phyloP scores from a whole-genome alignment of 2,329 filamentous ascomycete genomes.

The Plectosphaerella plurivora region DNA sequence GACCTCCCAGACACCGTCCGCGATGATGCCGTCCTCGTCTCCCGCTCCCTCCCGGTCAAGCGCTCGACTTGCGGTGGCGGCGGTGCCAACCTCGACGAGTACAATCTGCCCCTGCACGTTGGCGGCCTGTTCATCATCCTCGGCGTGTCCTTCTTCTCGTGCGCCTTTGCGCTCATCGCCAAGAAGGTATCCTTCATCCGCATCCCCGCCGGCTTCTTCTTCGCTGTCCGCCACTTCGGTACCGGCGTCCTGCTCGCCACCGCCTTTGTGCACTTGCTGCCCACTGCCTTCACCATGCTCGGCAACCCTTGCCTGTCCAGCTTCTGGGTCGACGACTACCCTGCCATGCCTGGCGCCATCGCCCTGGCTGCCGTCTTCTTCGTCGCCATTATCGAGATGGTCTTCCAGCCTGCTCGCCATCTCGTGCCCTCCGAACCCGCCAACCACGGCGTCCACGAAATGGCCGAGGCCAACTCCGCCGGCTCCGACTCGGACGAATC shows the following conservation, averaged over 20 bases:
- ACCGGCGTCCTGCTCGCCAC: conserved; percentile 73
- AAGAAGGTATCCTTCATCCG: conserved; percentile 44
- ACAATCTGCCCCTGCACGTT: conserved; percentile 55
- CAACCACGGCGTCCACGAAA: neutral
- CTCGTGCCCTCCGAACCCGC: conserved; percentile 4
- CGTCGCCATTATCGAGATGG: conserved; percentile 78
- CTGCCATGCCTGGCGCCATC: conserved; percentile 74
- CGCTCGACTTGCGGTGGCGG: conserved; percentile 18
- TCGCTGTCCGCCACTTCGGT: conserved; percentile 63
- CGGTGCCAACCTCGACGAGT: conserved; percentile 28
- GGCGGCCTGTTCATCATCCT: conserved; percentile 50
- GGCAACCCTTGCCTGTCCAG: conserved; percentile 63
- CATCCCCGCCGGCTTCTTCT: conserved; percentile 52
- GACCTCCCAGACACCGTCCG: neutral
- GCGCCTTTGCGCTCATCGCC: conserved; percentile 50
- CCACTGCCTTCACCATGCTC: conserved; percentile 60
- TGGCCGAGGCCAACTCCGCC: neutral
- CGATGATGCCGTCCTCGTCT: conserved; percentile 2
- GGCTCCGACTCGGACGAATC: conserved; percentile 26
- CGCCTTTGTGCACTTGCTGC: conserved; percentile 72
- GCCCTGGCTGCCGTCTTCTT: conserved; percentile 74
- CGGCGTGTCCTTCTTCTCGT: conserved; percentile 42
- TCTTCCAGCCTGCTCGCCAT: conserved; percentile 42
- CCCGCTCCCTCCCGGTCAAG: conserved; percentile 3
- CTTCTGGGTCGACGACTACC: conserved; percentile 73